Evolutionary conservation across 345 rosid genomes (phyloP).

Genomic region (Citrus maxima): DNA sequence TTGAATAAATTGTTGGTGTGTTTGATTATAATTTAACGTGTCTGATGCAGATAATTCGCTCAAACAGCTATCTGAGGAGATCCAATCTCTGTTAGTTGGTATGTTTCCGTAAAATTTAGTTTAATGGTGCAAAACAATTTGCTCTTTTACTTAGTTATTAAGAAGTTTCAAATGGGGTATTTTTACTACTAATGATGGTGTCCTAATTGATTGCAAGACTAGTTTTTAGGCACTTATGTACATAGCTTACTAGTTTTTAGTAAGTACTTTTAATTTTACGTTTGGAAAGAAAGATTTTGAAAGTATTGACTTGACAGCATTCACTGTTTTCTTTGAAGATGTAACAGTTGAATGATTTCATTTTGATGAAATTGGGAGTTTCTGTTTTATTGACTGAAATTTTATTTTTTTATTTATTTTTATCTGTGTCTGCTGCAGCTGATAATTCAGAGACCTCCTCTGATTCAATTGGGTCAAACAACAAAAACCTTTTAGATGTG

Average conservation of each 20-base stretch:
- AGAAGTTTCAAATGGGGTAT: neutral
- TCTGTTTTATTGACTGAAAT: neutral
- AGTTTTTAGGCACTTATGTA: neutral
- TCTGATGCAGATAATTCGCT: slow-evolving; percentile 21
- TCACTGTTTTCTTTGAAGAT: neutral
- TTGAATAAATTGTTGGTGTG: neutral
- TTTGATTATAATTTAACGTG: slow-evolving; percentile 1
- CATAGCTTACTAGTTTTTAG: neutral
- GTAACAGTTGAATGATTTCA: neutral
- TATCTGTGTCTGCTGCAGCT: slow-evolving; percentile 17
- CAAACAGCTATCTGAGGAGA: slow-evolving; percentile 4
- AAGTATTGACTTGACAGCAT: neutral
- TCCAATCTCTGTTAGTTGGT: slow-evolving; percentile 28
- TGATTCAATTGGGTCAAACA: neutral
- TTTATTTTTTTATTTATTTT: neutral
- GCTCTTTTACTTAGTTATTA: neutral
- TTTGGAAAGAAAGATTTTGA: neutral
- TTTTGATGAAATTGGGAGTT: neutral
- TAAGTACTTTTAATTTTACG: neutral
- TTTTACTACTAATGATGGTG: neutral
- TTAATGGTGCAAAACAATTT: neutral
- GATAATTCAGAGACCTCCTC: neutral
- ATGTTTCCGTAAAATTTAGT: neutral
- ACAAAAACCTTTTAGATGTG: neutral
- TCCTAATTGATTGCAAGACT: neutral